A percentile compares a stretch with the other conserved stretches of the same genome.
phyloP scores from a whole-genome alignment of 352 stramenopile species.

The Pythium diclinum region DNA sequence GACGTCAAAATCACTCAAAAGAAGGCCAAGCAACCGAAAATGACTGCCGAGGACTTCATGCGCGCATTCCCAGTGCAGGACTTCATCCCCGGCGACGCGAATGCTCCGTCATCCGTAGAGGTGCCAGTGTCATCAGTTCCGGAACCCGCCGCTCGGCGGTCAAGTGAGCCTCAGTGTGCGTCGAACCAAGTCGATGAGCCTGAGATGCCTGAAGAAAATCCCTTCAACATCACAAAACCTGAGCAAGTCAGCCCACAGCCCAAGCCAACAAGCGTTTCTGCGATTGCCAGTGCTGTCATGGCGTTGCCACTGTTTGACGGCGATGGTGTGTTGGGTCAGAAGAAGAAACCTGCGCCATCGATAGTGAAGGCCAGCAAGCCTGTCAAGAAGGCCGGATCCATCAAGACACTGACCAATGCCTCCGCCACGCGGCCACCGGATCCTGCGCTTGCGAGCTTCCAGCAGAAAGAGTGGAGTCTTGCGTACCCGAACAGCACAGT shows the following conservation, averaged over 20 bases:
- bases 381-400: constrained; percentile 14
- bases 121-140: neutral
- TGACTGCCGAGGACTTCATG: constrained; percentile 58
- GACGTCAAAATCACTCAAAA: constrained; percentile 21
- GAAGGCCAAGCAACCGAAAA: constrained; percentile 28
- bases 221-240: neutral
- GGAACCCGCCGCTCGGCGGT: neutral
- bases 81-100: constrained; percentile 45
- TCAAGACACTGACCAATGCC: constrained; percentile 14
- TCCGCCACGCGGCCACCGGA: neutral
- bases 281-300: constrained; percentile 48
- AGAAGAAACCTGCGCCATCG: constrained; percentile 24
- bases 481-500: constrained; percentile 51
- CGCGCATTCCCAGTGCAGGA: constrained; percentile 67
- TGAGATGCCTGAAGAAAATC: neutral
- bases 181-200: neutral
- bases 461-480: constrained; percentile 36
- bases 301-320: constrained; percentile 46
- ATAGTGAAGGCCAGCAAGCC: constrained; percentile 7
- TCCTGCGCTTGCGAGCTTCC: constrained; percentile 20
- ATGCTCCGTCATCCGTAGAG: neutral
- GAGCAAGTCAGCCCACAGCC: neutral
- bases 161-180: neutral
- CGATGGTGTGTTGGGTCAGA: constrained; percentile 35
- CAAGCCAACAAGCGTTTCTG: constrained; percentile 22